Conservation (phyloP, 306 rosid genomes). For the Carpinus fangiana region DNA sequence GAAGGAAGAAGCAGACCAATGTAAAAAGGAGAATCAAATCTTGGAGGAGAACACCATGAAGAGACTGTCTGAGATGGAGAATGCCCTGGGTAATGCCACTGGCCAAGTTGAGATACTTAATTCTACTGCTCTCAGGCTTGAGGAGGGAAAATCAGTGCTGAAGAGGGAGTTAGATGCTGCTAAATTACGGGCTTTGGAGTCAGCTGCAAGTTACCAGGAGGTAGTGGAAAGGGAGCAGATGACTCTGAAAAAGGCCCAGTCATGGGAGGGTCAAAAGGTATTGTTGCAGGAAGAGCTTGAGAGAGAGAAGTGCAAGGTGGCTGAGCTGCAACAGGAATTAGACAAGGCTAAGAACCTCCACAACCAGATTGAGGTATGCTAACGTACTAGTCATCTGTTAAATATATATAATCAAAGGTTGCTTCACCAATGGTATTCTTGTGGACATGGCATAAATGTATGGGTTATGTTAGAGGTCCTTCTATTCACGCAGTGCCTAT, state of each 20-base stretch:
- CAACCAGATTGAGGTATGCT: conserved; percentile 53
- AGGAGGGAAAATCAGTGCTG: conserved; percentile 44
- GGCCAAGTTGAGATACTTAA: conserved; percentile 42
- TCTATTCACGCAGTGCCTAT: neutral
- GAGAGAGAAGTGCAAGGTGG: conserved; percentile 44
- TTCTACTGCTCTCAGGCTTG: conserved; percentile 28
- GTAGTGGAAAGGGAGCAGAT: conserved; percentile 52
- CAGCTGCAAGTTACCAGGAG: conserved; percentile 35
- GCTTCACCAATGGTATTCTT: neutral
- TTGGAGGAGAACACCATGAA: too few species aligned
- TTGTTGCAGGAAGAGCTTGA: conserved; percentile 51
- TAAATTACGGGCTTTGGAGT: conserved; percentile 37
- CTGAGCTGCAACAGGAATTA: conserved; percentile 39
- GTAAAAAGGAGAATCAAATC: too few species aligned
- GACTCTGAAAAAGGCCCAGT: conserved; percentile 37
- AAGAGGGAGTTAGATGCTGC: conserved; percentile 46
- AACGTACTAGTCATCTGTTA: conserved; percentile 2
- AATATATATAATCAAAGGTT: conserved; percentile 7
- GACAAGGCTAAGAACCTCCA: conserved; percentile 40
- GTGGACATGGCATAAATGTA: conserved; percentile 11
- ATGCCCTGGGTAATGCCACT: conserved; percentile 47
- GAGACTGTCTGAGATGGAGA: conserved; percentile 48
- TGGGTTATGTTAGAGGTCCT: neutral
- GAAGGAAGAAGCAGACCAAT: too few species aligned
- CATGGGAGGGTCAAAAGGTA: conserved; percentile 41